Evolutionary conservation across 495 filamentous ascomycete genomes (phyloP), one percentile per base, ranked within the genome.

Genomic region (Annulohypoxylon moriforme): DNA sequence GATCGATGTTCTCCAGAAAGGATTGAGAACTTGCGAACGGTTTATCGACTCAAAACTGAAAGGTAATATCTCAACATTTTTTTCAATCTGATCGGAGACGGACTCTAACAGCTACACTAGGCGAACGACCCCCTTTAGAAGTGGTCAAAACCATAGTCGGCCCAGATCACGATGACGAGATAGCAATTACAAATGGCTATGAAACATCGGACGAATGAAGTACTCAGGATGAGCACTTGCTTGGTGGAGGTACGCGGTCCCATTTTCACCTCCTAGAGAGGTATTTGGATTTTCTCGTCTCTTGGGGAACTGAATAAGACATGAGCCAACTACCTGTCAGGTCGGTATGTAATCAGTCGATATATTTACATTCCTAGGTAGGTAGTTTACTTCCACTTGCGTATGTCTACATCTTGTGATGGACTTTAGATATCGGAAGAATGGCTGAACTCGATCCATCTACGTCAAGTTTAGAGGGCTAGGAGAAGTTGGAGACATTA

Each of bases 1-100:
- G 69, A 77, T 86, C 14, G 73, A 81, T 16, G 81, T 86, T n/a
- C 82, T 90, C 13, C 72, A 60, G 8, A 83, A 80, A 50, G 85
- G 86, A 24, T 74, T 78, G 25, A 78, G 83, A n/a, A 86, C 81
- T 5, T 87, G 85, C 71, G 85, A 83, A 69, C 77, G 75, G 14
- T 85, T 87, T 18, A 40, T 67, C 5, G 61, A 62, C 34, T 60
- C 52, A 10, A 68, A 66, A 34, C 33, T 75, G 8, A 55, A 47
- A 36, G 67, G 73, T 73, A 65, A 33, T 59, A 1, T 14, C 13
- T 14, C 7, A 40, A 24, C n/a, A 24, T 6, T 29, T 2, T 11
- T 36, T 40, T 25, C 14, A 14, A 1, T 10, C 0, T 7, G 27
- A 36, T 27, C n/a, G 1, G 16, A 4, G 52, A 10, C 47, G 57